Base-by-base conservation (phyloP, 2,329 filamentous ascomycete genomes). In the Berkeleyomyces basicola region DNA sequence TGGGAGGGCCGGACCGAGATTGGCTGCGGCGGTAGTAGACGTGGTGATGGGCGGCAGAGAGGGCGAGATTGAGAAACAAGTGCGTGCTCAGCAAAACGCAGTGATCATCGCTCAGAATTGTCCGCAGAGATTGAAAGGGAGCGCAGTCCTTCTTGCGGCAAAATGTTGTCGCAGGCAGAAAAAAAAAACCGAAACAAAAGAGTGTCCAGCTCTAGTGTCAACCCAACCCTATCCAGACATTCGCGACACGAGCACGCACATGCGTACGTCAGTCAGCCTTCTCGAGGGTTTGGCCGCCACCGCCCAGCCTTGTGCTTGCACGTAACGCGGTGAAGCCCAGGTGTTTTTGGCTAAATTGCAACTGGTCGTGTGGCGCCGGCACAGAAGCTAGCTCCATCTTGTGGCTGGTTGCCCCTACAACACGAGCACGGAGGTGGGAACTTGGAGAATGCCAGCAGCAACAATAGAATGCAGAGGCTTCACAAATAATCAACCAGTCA, bases 341-440 rank as follows among this genome's bases (percentile, higher is more conserved):
- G 9, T 10, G 23, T 44, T 11, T 44, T 33, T 47, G 3, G 7
- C 39, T 59, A 44, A 42, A 36, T 43, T 31, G 9, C 51, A 43
- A 46, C 36, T 33, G 23, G 14, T 40, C 37, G 31, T 43, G 46
- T 61, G 57, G 39, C 61, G 33, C 9, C 9, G 7, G 14, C 14
- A 31, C 2, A 39, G n/a, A 43, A 57, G 53, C 53, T 58, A 57
- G 53, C 53, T 58, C 46, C 6, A 33, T 39, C 9, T 16, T 63
- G 57, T 53, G 36, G 55, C 46, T 44, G 61, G 61, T 59, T 59
- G 61, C 61, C 61, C 61, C 55, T 43, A 59, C 58, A 46, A 59
- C 58, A 23, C 23, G 23, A 23, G 23, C 23, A 23, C 23, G 2
- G 23, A 23, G 23, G 23, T 23, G 23, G 2, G 23, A 23, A 23